Evolutionary conservation across 2,329 filamentous ascomycete genomes (phyloP), one percentile per base, ranked within the genome.

Genomic region (Xylariaceae sp.): DNA sequence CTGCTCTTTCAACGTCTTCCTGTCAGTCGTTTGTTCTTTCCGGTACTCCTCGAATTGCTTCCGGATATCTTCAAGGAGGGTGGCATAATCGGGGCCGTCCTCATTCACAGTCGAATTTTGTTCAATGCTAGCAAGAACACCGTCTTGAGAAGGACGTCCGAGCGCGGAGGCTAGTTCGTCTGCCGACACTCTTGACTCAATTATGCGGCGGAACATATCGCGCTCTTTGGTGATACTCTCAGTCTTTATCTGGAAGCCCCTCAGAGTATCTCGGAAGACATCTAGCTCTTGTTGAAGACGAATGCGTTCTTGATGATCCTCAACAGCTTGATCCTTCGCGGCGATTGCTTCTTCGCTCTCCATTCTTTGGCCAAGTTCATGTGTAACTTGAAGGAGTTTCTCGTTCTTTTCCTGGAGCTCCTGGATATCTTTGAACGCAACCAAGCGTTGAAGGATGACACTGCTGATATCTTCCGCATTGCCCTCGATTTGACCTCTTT

Each of bases 131-230:
- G 75, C 74, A 51, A 85, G 73, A 32, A 83, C 77, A 50, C 78
- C 75, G 12, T 81, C 79, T 56, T 86, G 83, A 34, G 87, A 73
- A 19, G 88, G 88, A 63, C 86, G 84, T 1, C 87, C 89, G 66
- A 95, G 85, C 48, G 85, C 77, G 1, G 85, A 85, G 12, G 81
- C 79, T 42, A 87, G 76, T 57, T 91, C 86, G 9, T 74, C 77
- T 68, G 81, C 68, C 67, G 80, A 66, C 67, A 77, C 69, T 73
- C 85, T 71, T 59, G 94, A 88, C 62, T 92, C 88, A 32, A 96
- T 81, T 76, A 97, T 91, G 50, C 91, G 90, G 27, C 92, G 86
- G 85, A 96, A 97, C 83, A 96, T 96, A 68, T 99, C 92, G 59
- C 94, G 86, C 73, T 99, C 94, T 65, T 91, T 89, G 68, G 94